Percentiles rank a stretch among this genome's conserved stretches.
phyloP scores from a whole-genome alignment of 2,329 filamentous ascomycete genomes.

The Colletotrichum sp. region DNA sequence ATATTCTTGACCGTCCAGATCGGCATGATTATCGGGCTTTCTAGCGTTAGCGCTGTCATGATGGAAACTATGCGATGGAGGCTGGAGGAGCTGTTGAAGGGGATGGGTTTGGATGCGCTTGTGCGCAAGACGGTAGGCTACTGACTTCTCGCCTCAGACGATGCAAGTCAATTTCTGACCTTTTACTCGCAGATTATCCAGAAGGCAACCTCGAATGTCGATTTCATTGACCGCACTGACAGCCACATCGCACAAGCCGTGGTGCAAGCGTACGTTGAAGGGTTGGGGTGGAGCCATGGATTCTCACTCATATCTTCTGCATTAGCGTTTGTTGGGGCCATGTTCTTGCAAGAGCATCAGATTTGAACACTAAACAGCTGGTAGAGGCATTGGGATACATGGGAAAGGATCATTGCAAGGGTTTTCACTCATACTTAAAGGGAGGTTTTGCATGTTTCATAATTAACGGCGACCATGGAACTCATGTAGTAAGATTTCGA shows the following conservation, averaged over 20 bases:
- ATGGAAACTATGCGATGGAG: slow-evolving; percentile 24
- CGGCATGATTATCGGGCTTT: slow-evolving; percentile 42
- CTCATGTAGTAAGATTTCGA: background rate
- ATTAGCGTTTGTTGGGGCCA: slow-evolving; percentile 27
- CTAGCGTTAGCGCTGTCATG: slow-evolving; percentile 41
- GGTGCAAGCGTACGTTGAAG: slow-evolving; percentile 36
- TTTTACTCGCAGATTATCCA: slow-evolving; percentile 32
- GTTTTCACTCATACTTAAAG: background rate
- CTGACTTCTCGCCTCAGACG: background rate
- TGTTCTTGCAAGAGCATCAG: slow-evolving; percentile 31
- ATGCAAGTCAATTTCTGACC: background rate
- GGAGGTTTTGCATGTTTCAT: background rate
- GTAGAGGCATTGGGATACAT: background rate
- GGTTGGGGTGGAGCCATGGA: slow-evolving; percentile 37
- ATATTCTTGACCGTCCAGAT: slow-evolving; percentile 43
- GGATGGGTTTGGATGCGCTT: slow-evolving; percentile 14
- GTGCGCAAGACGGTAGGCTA: slow-evolving; percentile 12
- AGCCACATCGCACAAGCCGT: slow-evolving; percentile 31
- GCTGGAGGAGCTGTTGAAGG: slow-evolving; percentile 14
- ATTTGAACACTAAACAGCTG: background rate
- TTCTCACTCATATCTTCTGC: slow-evolving; percentile 34
- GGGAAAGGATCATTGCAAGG: background rate
- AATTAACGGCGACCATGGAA: background rate
- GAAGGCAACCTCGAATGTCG: slow-evolving; percentile 35
- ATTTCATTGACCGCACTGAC: slow-evolving; percentile 31